Base-by-base conservation (phyloP, 2,329 filamentous ascomycete species). In the Cladorrhinum sp. region DNA sequence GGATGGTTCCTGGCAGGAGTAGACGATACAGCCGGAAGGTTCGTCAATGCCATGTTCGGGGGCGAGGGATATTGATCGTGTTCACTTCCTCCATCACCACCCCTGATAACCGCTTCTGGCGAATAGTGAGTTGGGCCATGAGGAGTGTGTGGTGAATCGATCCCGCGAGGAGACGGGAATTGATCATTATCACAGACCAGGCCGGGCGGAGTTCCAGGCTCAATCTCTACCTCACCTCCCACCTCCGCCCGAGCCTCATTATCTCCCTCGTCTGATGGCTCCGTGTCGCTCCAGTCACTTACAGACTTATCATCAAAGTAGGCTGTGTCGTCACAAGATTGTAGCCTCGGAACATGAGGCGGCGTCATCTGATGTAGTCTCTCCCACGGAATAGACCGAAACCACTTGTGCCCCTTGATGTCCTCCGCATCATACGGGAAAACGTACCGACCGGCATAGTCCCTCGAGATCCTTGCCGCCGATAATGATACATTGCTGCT, bases 221-320 rank as follows among this genome's bases (percentile, higher is more conserved):
- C 14, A 36, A 26, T 26, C 28, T 24, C 52, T 16, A 21, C 24
- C 46, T 36, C 42, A 10, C n/a, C 48, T 4, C 20, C 53, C 30
- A 50, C 26, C 10, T 59, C 53, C n/a, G 28, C 60, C 26, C 24
- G 64, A 53, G 8, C 62, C 48, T 69, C 48, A 68, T 48, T 52
- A 16, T 39, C 18, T 30, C 63, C 60, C 18, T 62, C 58, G 1
- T 64, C 67, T 1, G 76, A 75, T 1, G 74, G 72, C 2, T 77
- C 72, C 5, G 81, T 83, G 26, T 81, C 79, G 1, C 82, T 79
- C 79, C 81, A 79, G 68, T 89, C 86, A 33, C 83, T 86, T 56
- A 94, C 85, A 39, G 90, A 86, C 65, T 92, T 90, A 55, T 92
- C 88, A 61, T 96, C 91, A 70, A 98, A 98, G 72, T 96, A 98